Conservation (phyloP, 495 filamentous ascomycete species). For the Xanthoparmelia taractica region DNA sequence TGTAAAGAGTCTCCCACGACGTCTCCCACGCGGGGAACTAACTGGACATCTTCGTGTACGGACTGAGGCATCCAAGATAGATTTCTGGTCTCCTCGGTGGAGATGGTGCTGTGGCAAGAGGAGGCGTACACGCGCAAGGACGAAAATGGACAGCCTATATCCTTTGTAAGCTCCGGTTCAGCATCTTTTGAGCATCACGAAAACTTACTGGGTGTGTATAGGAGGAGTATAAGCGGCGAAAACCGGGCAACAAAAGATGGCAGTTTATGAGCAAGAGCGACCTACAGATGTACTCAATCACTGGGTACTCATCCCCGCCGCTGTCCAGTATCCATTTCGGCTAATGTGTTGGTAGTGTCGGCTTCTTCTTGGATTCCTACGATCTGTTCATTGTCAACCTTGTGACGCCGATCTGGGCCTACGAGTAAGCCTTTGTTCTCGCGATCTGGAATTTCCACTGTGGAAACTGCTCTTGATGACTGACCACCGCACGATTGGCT, state of each 20-base stretch:
- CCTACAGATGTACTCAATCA: conserved; percentile 15
- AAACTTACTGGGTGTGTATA: not conserved
- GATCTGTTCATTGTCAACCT: conserved; percentile 20
- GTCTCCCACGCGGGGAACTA: too few relatives aligned
- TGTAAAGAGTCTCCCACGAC: not conserved
- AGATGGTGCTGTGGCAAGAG: conserved; percentile 20
- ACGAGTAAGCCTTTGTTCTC: conserved; percentile 9
- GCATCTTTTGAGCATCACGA: not conserved
- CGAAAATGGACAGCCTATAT: conserved; percentile 13
- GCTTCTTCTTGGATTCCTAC: conserved; percentile 22
- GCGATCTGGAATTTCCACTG: not conserved
- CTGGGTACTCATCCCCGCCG: conserved; percentile 1
- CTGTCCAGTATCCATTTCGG: not conserved
- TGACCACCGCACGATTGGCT: not conserved
- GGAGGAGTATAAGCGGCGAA: conserved; percentile 14
- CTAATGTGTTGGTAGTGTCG: conserved; percentile 12
- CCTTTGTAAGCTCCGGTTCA: conserved; percentile 6
- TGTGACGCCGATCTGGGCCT: conserved; percentile 19
- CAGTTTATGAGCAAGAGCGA: conserved; percentile 14
- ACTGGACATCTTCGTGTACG: too few relatives aligned
- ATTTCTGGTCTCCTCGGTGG: not conserved
- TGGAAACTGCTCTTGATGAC: not conserved
- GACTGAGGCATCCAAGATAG: not conserved
- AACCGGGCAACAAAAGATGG: not conserved
- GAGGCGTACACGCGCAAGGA: conserved; percentile 18